Base-by-base conservation (phyloP, 78 protist genomes). In the Mantamonas sphyraenae region DNA sequence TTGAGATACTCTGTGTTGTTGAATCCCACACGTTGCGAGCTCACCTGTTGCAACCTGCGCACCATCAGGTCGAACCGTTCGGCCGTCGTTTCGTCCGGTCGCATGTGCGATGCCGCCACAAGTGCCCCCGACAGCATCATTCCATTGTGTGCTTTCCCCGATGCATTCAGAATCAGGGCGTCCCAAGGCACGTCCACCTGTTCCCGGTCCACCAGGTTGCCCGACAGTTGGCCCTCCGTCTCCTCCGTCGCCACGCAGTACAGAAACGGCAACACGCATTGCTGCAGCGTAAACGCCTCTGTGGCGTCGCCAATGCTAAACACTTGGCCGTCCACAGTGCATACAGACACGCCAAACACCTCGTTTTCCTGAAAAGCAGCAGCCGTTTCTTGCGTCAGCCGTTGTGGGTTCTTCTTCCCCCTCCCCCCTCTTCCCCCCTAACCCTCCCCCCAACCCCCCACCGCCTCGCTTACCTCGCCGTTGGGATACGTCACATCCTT, bases 71-170 rank as follows among this genome's bases (percentile, higher is more conserved):
- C 20, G 33, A 71, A 64, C 26, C 67, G 22, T 16, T 68, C 67
- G 24, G 53, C 30, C 20, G 58, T 9, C 12, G 12, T 57, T 5
- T 8, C 50, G 12, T 53, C 65, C 31, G 38, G 47, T 14, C 68
- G 22, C 35, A 39, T 4, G 35, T 39, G 16, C 24, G 61, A 35
- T 12, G 53, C 10, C 20, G 59, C 26, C 30, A 31, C 47, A n/a
- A 77, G 10, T 3, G 78, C 78, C 45, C 82, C 82, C 8, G 80
- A 64, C 22, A 56, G 65, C 28, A 10, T 71, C 40, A 68, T 30
- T 5, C 80, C 61, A 56, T 77, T 77, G 53, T 70, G 77, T 3
- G 82, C 80, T 3, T 58, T 50, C 28, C 71, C 71, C 65, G 26
- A 7, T 4, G 5, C 3, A 7, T 63, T 38, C 20, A 74, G 70